Percentiles rank a stretch among this genome's conserved stretches.
phyloP scores from a whole-genome alignment of 1,284 basidiomycete genomes.

The Sanghuangporus weigelae region DNA sequence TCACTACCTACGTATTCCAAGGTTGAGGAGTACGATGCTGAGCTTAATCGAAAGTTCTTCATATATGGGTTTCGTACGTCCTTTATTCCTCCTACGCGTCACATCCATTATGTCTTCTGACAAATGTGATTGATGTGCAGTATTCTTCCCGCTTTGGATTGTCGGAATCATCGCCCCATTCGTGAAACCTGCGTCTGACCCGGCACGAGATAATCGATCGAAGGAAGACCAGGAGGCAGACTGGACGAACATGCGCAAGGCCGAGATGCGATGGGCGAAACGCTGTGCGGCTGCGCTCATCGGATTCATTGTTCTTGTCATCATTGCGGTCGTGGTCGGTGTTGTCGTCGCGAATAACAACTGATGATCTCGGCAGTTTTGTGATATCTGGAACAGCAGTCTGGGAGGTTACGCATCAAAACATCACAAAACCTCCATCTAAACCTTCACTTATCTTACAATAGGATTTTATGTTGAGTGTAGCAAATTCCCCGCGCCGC shows the following conservation, averaged over 20 bases:
- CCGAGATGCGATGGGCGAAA: conserved; percentile 15
- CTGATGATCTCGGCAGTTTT: neutral
- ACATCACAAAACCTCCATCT: neutral
- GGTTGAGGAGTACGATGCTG: conserved; percentile 10
- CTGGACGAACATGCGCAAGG: conserved; percentile 7
- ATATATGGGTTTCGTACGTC: conserved; percentile 16
- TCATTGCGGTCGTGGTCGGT: conserved; percentile 12
- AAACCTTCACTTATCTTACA: neutral
- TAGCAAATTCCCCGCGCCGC: neutral
- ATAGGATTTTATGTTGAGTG: neutral
- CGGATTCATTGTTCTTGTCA: conserved; percentile 4
- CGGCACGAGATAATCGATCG: conserved; percentile 12
- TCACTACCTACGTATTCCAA: conserved; percentile 13
- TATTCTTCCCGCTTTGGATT: conserved; percentile 19
- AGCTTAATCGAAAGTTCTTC: conserved; percentile 17
- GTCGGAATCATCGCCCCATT: conserved; percentile 16
- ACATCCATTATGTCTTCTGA: neutral
- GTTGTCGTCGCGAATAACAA: conserved; percentile 12
- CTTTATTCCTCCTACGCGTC: neutral
- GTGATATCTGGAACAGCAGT: neutral
- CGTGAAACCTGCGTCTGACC: conserved; percentile 8
- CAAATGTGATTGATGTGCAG: neutral
- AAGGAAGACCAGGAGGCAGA: conserved; percentile 16
- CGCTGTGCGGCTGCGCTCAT: conserved; percentile 15
- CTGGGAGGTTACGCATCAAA: neutral